Base-by-base conservation (phyloP, 2,329 filamentous ascomycete species). In the Nemania diffusa region DNA sequence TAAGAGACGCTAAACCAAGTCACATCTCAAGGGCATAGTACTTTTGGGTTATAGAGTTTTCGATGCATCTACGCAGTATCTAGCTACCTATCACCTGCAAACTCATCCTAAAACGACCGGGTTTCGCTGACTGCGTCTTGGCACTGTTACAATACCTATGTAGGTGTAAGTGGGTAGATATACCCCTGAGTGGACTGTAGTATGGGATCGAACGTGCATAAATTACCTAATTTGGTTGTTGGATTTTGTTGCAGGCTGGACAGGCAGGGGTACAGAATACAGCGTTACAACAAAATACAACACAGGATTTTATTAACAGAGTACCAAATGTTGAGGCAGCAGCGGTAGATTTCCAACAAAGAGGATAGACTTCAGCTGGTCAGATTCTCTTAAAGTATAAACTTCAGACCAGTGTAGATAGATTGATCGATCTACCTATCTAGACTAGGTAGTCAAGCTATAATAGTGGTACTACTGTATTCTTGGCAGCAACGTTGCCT, bases 401-500 rank as follows among this genome's bases (percentile, higher is more conserved):
- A 44, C 17, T 15, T 40, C 5, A 17, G n/a, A n/a, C n/a, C n/a
- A n/a, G n/a, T n/a, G n/a, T n/a, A n/a, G n/a, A n/a, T n/a, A n/a
- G n/a, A n/a, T n/a, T n/a, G n/a, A n/a, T n/a, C n/a, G n/a, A n/a
- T n/a, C n/a, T 40, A 40, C 37, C 1, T 40, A 40, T 3, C 40
- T 20, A 9, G 17, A 5, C 40, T n/a, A 20, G 40, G n/a, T 20
- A n/a, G n/a, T 17, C 40, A 17, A 44, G 40, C 17, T 44, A 44
- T 44, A 20, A 17, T 17, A 44, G 20, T 32, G 40, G 40, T 17
- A 17, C 37, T 20, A 17, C 40, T 20, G 40, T 20, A 50, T 27
- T 22, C 50, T 53, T 53, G 50, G 50, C 40, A 17, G 40, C n/a
- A 44, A 44, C 20, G 40, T 44, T n/a, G 40, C 40, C 40, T 44